Base-by-base conservation (phyloP, 2,329 filamentous ascomycete species). In the Diaporthe eres region DNA sequence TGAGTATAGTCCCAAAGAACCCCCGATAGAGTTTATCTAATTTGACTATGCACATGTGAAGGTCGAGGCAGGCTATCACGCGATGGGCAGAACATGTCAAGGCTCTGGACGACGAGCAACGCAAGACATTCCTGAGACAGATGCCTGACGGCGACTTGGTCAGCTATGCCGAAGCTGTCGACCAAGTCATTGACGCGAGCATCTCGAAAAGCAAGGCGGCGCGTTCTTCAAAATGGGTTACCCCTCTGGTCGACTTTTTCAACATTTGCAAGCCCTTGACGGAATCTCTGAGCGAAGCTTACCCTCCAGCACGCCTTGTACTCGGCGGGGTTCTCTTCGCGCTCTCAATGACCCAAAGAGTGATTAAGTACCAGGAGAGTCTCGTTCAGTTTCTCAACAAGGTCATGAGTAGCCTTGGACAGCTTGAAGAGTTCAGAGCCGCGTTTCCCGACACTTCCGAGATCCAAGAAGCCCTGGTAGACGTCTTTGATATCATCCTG, bases 401-500 rank as follows among this genome's bases (percentile, higher is more conserved):
- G 15, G 61, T 67, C 1, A 67, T 67, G 42, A 49, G 61, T 12
- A 60, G 39, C 9, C 68, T 71, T 5, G 34, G 37, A 4, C 68
- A 71, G 12, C 49, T 71, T 4, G 37, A 71, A 19, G 22, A 71
- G 19, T 71, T 60, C 53, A 71, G n/a, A 15, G 47, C n/a, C 15
- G 37, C 37, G 2, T 71, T 71, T 19, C 68, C 68, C 6, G 68
- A 37, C 15, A 34, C 68, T 17, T 8, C 68, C 6, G 68, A 71
- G 68, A 57, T 71, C 17, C 53, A 71, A 28, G 34, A 44, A 34
- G 51, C 25, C 25, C 25, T 71, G 12, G 68, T 71, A 4, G 68
- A 60, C 19, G 37, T 71, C 6, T 71, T 71, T 15, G 53, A 71
- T 25, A 71, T 71, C 12, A 60, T 71, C 19, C 25, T 71, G 19